Evolutionary conservation across 257 asterid genomes (phyloP), one percentile per base, ranked within the genome.

Genomic region (Solanum bukasovii): DNA sequence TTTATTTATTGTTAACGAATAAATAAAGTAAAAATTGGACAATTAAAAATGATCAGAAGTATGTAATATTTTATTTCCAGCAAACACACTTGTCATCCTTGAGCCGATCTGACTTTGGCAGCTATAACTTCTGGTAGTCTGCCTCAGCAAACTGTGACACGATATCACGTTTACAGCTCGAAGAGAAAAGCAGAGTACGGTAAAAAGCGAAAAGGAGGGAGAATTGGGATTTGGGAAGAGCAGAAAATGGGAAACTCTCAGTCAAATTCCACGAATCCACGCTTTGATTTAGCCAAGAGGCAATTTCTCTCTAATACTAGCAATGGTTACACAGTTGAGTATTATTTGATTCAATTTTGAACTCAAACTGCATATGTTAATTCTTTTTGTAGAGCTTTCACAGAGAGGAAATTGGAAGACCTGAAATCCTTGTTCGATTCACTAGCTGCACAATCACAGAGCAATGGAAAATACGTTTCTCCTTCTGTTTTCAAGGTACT

Each of bases 401-500:
- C 96, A 42, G 94, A 49, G 63, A 90, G 87, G 87, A 95, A 91
- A 87, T 91, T 97, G 89, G 95, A 95, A 27, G 98, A 93, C 87
- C 90, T 95, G 83, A 91, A 92, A 90, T 93, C 95, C 65, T 92
- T 96, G 67, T 90, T 89, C 93, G 25, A 90, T 52, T 97, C 98
- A 75, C 96, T 97, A 21, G 96, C 98, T 86, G 89, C 93, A 33
- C 88, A 94, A 88, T 95, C 98, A n/a, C 93, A 90, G 40, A 93
- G 87, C 92, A 84, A 91, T 75, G 95, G 91, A 3, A 81, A 95
- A 21, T 91, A 87, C 91, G 87, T 96, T 16, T 90, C 96, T 89
- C 92, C 92, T 65, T 25, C 88, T 49, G 96, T 91, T 91, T 93
- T 96, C 96, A 96, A 96, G 96, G 99, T 95, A 68, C 13, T 20